Conservation (phyloP, 176 grass and related monocot genomes). For the Canna indica region DNA sequence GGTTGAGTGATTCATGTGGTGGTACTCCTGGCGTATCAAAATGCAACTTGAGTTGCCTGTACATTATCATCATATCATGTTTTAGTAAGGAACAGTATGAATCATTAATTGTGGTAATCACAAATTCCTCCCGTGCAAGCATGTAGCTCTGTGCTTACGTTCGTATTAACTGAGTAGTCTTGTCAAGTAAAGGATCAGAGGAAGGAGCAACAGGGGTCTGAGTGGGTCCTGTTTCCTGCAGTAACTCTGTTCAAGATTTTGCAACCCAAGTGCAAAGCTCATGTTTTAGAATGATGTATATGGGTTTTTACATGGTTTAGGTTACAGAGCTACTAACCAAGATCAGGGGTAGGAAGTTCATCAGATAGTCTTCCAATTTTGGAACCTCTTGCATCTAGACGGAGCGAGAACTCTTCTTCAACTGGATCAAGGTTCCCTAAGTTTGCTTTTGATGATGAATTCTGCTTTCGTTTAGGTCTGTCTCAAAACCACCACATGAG, state of each 20-base stretch:
- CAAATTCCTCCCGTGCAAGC: background rate
- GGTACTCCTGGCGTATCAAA: slow-evolving; percentile 56
- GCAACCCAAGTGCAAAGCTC: background rate
- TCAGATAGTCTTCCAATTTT: slow-evolving; percentile 69
- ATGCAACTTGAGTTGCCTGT: slow-evolving; percentile 69
- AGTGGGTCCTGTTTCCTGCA: slow-evolving; percentile 71
- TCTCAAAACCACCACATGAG: slow-evolving; percentile 3
- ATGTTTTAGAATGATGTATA: too few relatives aligned
- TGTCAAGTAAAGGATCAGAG: slow-evolving; percentile 23
- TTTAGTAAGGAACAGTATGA: background rate
- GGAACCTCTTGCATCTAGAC: slow-evolving; percentile 39
- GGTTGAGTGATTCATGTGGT: slow-evolving; percentile 52
- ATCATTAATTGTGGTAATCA: background rate
- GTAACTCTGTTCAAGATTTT: slow-evolving; percentile 37
- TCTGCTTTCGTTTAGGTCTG: slow-evolving; percentile 63
- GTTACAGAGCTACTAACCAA: background rate
- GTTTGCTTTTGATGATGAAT: slow-evolving; percentile 45
- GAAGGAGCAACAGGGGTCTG: slow-evolving; percentile 41
- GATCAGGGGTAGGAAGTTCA: slow-evolving; percentile 30
- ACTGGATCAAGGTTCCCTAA: slow-evolving; percentile 71
- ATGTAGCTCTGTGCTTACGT: slow-evolving; percentile 30
- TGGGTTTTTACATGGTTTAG: background rate
- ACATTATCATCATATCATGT: slow-evolving; percentile 3
- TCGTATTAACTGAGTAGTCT: slow-evolving; percentile 51
- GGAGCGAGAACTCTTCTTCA: slow-evolving; percentile 57